Percentiles rank a stretch among this genome's conserved stretches.
phyloP scores from a whole-genome alignment of 1,284 basidiomycete species.

The Puccinia triticina region DNA sequence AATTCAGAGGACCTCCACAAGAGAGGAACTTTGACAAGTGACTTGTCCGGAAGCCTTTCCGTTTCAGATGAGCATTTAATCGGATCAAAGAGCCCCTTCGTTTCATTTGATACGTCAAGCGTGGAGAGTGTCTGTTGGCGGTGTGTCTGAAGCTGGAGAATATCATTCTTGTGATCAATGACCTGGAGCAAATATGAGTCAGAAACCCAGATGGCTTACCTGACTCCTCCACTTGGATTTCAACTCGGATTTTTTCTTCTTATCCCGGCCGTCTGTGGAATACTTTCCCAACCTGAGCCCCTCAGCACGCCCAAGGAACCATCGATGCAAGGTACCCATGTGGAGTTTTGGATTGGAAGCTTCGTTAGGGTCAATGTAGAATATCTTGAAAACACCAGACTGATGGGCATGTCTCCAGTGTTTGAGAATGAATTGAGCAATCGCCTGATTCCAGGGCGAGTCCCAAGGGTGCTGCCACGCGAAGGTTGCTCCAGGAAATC shows the following conservation, averaged over 20 bases:
- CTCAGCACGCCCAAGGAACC: background rate
- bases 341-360: background rate
- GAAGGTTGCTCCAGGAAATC: too few relatives aligned
- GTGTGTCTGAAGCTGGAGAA: background rate
- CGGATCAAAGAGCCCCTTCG: background rate
- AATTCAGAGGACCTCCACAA: background rate
- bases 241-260: background rate
- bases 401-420: too few relatives aligned
- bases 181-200: background rate
- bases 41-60: background rate
- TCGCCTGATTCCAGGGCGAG: too few relatives aligned
- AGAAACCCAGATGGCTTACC: background rate
- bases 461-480: too few relatives aligned
- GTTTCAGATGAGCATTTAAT: constrained; percentile 25
- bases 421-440: background rate
- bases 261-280: background rate
- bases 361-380: constrained; percentile 11
- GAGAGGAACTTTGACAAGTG: background rate
- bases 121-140: background rate
- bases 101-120: background rate
- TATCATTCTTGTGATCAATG: background rate
- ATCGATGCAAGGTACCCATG: background rate
- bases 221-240: background rate
- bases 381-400: constrained; percentile 15
- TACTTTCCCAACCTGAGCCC: background rate